Evolutionary conservation across 495 filamentous ascomycete genomes (phyloP).

Genomic region (Platismatia glauca): DNA sequence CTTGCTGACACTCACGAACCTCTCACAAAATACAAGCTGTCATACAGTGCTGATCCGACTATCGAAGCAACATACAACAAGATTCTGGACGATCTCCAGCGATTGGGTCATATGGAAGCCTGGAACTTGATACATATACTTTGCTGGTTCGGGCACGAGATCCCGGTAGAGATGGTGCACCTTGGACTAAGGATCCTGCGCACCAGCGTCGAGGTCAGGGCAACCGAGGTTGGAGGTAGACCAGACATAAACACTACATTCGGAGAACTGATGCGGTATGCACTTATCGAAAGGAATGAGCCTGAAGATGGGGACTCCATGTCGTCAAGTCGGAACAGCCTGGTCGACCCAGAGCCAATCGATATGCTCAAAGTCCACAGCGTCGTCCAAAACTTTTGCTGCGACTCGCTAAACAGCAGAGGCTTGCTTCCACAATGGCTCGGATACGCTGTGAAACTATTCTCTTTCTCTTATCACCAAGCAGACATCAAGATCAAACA

Average conservation of each 20-base stretch:
- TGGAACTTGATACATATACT: conserved; percentile 66
- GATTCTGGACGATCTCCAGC: conserved; percentile 61
- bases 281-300: conserved; percentile 59
- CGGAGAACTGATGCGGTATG: conserved; percentile 58
- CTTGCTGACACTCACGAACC: conserved; percentile 63
- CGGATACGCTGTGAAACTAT: conserved; percentile 32
- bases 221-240: conserved; percentile 42
- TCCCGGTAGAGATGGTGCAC: conserved; percentile 65
- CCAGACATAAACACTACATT: conserved; percentile 60
- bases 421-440: conserved; percentile 32
- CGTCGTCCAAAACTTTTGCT: conserved; percentile 72
- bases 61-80: conserved; percentile 60
- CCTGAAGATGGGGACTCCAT: conserved; percentile 32
- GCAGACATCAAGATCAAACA: conserved; percentile 23
- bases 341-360: conserved; percentile 45
- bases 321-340: conserved; percentile 40
- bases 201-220: conserved; percentile 40
- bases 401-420: conserved; percentile 52
- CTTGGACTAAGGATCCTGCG: conserved; percentile 54
- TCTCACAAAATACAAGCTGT: conserved; percentile 57
- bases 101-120: conserved; percentile 50
- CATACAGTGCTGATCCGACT: conserved; percentile 58
- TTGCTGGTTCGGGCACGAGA: conserved; percentile 62
- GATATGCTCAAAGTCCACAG: conserved; percentile 69
- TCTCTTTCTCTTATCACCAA: conserved; percentile 27